phyloP scores from a whole-genome alignment of 208 protist species.

The Leishmania braziliensis region DNA sequence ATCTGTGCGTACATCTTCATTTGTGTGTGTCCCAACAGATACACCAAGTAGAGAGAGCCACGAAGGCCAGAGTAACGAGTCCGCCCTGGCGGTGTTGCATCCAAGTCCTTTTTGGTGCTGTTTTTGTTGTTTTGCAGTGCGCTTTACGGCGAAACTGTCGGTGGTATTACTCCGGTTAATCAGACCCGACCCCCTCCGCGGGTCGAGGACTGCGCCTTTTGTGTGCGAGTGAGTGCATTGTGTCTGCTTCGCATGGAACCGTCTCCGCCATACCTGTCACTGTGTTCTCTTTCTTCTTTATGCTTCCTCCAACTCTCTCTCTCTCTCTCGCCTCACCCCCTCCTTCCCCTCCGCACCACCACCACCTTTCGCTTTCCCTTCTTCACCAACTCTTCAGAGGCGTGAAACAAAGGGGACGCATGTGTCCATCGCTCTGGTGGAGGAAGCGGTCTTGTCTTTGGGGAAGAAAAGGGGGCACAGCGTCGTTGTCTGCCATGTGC shows the following conservation, averaged over 20 bases:
- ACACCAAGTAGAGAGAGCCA: slow-evolving; percentile 16
- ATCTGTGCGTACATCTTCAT: slow-evolving; percentile 29
- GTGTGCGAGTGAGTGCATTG: background rate
- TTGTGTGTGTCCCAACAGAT: slow-evolving; percentile 10
- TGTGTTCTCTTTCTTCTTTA: background rate
- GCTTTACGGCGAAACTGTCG: background rate
- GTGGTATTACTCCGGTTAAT: background rate
- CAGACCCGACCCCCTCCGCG: background rate
- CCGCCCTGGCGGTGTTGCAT: background rate
- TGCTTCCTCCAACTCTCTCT: background rate
- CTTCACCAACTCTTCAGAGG: background rate
- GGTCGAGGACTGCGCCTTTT: background rate
- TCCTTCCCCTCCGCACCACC: background rate
- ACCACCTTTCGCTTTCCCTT: background rate
- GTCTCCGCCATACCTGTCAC: background rate
- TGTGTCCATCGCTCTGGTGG: background rate
- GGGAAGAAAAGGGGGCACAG: background rate
- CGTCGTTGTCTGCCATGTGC: background rate
- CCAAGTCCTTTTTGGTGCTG: no score
- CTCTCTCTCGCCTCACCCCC: background rate
- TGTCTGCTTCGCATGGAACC: background rate
- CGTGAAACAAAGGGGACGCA: background rate
- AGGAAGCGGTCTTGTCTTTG: background rate
- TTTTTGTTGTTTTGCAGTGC: background rate
- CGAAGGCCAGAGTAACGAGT: background rate